phyloP scores from a whole-genome alignment of 768 basidiomycete species.

The Dioszegia aurantiaca region DNA sequence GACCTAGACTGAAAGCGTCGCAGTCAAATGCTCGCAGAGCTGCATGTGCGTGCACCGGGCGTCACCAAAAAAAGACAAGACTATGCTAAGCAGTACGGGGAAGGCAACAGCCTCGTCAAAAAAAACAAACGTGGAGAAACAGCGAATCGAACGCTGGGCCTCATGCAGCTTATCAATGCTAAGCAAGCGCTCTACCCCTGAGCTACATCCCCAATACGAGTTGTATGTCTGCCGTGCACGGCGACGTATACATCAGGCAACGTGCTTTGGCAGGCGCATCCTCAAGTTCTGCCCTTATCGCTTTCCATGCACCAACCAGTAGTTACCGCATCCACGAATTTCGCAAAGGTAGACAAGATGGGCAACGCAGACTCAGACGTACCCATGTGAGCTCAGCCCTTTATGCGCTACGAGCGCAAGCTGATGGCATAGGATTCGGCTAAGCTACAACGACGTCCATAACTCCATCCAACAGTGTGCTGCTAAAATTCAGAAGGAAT shows the following conservation, averaged over 20 bases:
- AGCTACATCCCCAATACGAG: constrained; percentile 12
- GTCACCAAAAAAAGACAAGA: no score
- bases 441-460: constrained; percentile 91
- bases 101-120: neutral
- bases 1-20: neutral
- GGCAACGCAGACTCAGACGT: constrained; percentile 22
- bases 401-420: neutral
- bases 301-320: neutral
- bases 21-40: no score
- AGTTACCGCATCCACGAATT: neutral
- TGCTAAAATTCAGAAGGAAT: constrained; percentile 67
- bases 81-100: no score
- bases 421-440: constrained; percentile 50
- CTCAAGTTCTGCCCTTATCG: neutral
- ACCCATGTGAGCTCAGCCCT: constrained; percentile 20
- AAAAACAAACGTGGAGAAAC: constrained; percentile 14
- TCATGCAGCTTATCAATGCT: constrained; percentile 17
- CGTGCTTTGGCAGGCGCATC: neutral
- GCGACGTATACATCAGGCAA: neutral
- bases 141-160: constrained; percentile 19
- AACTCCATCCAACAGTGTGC: constrained; percentile 69
- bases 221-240: neutral
- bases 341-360: constrained; percentile 9
- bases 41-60: no score
- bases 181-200: constrained; percentile 19